phyloP scores from a whole-genome alignment of 2,329 filamentous ascomycete genomes.

The Stemphylium vesicarium region DNA sequence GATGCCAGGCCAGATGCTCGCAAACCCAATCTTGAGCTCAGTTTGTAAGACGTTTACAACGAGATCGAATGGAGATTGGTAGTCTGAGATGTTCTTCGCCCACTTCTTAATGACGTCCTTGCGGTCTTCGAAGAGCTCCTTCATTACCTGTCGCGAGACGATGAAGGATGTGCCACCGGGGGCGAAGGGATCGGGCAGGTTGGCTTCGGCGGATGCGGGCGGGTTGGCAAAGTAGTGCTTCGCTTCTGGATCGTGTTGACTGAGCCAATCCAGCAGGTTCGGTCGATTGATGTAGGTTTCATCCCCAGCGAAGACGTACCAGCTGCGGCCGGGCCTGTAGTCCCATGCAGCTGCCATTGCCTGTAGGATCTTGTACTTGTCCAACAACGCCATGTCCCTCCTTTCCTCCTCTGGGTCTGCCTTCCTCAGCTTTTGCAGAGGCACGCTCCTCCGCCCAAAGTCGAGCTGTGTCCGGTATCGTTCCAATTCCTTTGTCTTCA shows the following conservation, averaged over 20 bases:
- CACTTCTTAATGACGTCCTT: conserved; percentile 50
- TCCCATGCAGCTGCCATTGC: conserved; percentile 45
- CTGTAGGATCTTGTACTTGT: conserved; percentile 51
- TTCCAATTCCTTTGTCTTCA: conserved; percentile 41
- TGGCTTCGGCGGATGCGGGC: conserved; percentile 16
- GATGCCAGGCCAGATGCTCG: conserved; percentile 55
- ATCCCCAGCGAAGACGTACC: conserved; percentile 66
- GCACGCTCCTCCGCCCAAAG: conserved; percentile 38
- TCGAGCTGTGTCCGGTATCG: conserved; percentile 46
- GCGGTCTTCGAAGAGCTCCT: conserved; percentile 51
- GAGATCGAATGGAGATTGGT: conserved; percentile 60
- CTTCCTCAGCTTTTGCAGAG: conserved; percentile 30
- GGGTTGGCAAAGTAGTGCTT: conserved; percentile 60
- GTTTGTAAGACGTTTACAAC: conserved; percentile 54
- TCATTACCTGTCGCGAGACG: conserved; percentile 59
- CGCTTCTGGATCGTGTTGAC: conserved; percentile 55
- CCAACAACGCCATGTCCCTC: conserved; percentile 28
- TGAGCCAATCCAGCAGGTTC: conserved; percentile 61
- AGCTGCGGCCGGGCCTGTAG: conserved; percentile 56
- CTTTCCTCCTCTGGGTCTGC: conserved; percentile 27
- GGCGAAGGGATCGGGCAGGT: conserved; percentile 53
- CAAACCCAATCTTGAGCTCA: conserved; percentile 55
- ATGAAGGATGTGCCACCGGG: conserved; percentile 62
- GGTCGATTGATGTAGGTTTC: conserved; percentile 64
- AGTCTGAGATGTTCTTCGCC: conserved; percentile 54